Evolutionary conservation across 108 stramenopile species (phyloP).

Genomic region (Nannochloropsis salina): DNA sequence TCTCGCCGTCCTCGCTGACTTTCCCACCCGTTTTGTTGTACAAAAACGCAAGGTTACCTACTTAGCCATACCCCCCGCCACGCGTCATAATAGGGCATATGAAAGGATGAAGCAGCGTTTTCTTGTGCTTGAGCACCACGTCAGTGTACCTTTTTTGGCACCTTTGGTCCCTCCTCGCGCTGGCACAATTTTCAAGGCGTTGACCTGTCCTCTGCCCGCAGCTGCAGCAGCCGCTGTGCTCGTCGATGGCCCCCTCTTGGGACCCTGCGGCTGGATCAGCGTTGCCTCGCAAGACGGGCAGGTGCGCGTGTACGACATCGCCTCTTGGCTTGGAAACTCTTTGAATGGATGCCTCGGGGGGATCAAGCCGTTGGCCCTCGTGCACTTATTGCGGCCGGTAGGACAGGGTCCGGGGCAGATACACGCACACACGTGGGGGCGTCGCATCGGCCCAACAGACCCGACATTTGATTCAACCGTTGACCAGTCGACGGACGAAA

Average conservation of each 20-base stretch:
- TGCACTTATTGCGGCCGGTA: neutral
- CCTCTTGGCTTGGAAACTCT: neutral
- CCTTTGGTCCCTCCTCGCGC: neutral
- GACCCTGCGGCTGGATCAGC: neutral
- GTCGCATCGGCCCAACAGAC: neutral
- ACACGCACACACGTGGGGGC: neutral
- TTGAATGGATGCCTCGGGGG: neutral
- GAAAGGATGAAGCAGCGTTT: neutral
- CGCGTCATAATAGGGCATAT: too few relatives aligned
- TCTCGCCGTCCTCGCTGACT: too few relatives aligned
- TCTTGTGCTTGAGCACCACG: neutral
- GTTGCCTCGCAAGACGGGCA: conserved; percentile 8
- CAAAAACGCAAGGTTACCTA: too few relatives aligned
- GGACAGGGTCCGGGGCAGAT: neutral
- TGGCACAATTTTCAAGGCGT: neutral
- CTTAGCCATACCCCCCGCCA: too few relatives aligned
- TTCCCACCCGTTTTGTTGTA: too few relatives aligned
- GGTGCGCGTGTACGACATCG: neutral
- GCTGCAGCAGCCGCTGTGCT: conserved; percentile 9
- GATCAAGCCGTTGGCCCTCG: neutral
- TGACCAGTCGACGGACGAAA: neutral
- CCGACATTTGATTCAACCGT: too few relatives aligned
- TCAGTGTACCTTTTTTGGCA: neutral
- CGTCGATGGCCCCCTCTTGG: neutral
- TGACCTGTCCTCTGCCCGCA: neutral